Percentiles rank a stretch among this genome's conserved stretches.
These are phyloP conservation scores for Macrolepiota albuminosa DNA, from an alignment of 768 basidiomycete species.

Conservation along the genomic window DNA sequence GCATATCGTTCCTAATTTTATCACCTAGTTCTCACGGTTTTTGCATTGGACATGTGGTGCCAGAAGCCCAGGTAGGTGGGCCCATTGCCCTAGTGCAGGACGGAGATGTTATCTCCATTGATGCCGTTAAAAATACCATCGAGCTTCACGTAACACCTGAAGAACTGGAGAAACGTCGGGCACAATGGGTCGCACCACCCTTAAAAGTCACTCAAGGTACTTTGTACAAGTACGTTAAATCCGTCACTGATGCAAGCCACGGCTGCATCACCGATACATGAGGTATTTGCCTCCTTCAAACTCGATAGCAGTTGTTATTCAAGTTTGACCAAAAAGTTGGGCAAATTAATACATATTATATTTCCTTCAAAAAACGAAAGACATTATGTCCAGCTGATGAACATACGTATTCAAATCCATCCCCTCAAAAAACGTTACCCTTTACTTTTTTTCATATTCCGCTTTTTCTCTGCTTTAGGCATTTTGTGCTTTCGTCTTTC, in stretches of 20 bases:
- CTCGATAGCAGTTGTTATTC: background rate
- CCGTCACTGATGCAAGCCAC: slow-evolving; percentile 85
- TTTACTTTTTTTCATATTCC: slow-evolving; percentile 62
- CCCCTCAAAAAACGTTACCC: background rate
- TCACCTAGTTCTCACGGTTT: slow-evolving; percentile 87
- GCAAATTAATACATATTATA: background rate
- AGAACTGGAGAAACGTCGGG: slow-evolving; percentile 70
- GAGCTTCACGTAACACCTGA: slow-evolving; percentile 72
- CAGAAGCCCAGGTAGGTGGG: slow-evolving; percentile 92
- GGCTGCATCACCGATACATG: slow-evolving; percentile 90
- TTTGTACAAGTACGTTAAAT: slow-evolving; percentile 84
- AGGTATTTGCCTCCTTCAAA: slow-evolving; percentile 11
- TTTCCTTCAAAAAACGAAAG: background rate
- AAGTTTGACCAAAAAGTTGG: slow-evolving; percentile 4
- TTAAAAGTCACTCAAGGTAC: slow-evolving; percentile 81
- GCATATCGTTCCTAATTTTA: slow-evolving; percentile 11
- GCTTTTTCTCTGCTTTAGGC: slow-evolving; percentile 93
- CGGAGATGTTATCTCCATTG: slow-evolving; percentile 83
- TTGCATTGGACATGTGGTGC: slow-evolving; percentile 94
- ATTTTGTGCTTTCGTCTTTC: slow-evolving; percentile 92
- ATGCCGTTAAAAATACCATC: slow-evolving; percentile 84
- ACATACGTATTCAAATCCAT: background rate
- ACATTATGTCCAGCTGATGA: background rate
- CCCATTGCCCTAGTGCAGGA: slow-evolving; percentile 88
- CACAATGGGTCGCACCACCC: slow-evolving; percentile 78